Base-by-base conservation (phyloP, 768 basidiomycete genomes). In the Rhodotorula babjevae region DNA sequence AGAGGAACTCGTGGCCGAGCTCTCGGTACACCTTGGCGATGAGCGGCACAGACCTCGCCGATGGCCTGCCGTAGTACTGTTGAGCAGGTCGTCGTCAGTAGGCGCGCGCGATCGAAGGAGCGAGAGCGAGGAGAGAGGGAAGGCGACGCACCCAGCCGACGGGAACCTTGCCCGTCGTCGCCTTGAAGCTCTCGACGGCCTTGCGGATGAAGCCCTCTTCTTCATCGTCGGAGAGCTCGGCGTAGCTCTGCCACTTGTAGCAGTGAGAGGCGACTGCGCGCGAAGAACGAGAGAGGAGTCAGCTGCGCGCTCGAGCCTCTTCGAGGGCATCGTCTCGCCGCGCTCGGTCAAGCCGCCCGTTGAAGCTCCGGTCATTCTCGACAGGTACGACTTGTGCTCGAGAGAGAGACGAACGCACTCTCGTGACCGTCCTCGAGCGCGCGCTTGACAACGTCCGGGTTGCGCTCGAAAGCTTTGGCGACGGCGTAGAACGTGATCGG, bases 41-140 rank as follows among this genome's bases (percentile, higher is more conserved):
- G 42, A 80, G 68, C 0, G 69, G 73, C 14, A 78, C 71, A 9
- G 77, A 77, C 53, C 78, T 62, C 2, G 68, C 71, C 18, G 74
- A 75, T 21, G 77, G 76, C 46, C 74, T 68, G 16, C 79, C 78
- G 57, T 78, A 79, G 71, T 78, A 80, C 78, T 77, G 78, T 14
- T 5, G 36, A 9, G 9, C 36, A 9, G 36, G 36, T 5, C 36
- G 36, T 71, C 73, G 21, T 44, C 53, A 16, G 74, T 70, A 16
- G 71, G 21, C 23, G 5, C 59, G 65, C 21, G 36, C 49, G 50
- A 19, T 5, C 12, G 3, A 0, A 23, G 2, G 10, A 25, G n/a
- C n/a, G 10, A 10, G 57, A 27, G 31, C 10, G 19, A 14, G 12
- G 36, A 23, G 12, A 16, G 57, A 40, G 12, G 21, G n/a, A 19